Percentiles rank a stretch among this genome's conserved stretches.
phyloP scores from a whole-genome alignment of 257 asterid species.

The Prunella vulgaris region DNA sequence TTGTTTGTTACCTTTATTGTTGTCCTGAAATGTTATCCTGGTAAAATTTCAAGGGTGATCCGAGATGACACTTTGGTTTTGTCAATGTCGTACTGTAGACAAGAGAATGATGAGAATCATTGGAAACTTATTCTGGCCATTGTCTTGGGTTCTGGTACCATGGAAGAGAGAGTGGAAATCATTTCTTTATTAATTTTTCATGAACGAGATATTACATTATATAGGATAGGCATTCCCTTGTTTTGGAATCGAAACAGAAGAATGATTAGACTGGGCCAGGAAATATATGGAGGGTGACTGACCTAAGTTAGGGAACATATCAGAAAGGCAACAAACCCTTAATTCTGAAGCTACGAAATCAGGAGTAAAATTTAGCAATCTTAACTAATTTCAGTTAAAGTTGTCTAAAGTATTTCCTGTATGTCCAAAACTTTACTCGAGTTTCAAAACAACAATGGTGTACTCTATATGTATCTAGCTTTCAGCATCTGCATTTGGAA shows the following conservation, averaged over 20 bases:
- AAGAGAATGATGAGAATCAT: not conserved
- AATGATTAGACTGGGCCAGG: not conserved
- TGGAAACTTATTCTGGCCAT: not conserved
- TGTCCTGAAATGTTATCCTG: not conserved
- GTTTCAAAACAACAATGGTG: constrained; percentile 1
- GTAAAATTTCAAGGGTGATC: not conserved
- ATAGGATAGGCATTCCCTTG: not conserved
- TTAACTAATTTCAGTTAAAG: not conserved
- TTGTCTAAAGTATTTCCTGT: not conserved
- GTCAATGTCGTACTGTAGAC: not conserved
- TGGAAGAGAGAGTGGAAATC: not conserved
- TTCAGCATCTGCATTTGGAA: constrained; percentile 8
- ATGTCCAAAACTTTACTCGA: not conserved
- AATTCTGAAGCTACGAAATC: not conserved
- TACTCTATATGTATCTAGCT: constrained; percentile 5
- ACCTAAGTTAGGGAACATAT: constrained; percentile 4
- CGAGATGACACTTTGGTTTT: not conserved
- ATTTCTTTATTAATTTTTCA: not conserved
- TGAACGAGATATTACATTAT: not conserved
- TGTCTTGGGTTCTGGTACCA: constrained; percentile 1
- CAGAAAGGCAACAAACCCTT: not conserved
- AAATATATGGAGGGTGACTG: not conserved
- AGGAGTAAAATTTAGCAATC: not conserved
- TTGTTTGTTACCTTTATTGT: constrained; percentile 7
- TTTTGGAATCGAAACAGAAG: not conserved